Base-by-base conservation (phyloP, 176 grass and related monocot genomes). In the Pharus latifolius region DNA sequence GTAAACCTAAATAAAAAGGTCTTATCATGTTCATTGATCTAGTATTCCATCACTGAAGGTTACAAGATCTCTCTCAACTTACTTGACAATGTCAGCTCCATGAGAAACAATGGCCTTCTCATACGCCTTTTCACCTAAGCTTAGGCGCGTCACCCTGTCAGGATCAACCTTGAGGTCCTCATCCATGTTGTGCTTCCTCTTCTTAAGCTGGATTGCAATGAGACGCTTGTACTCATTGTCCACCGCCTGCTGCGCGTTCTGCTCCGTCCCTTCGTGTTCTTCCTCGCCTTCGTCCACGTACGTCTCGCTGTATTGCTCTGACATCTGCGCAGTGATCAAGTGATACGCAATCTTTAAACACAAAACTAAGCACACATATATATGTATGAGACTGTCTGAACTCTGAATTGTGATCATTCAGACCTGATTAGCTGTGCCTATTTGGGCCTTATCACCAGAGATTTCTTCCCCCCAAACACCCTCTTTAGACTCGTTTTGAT, bases 401-500 rank as follows among this genome's bases (percentile, higher is more conserved):
- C 0, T 55, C 1, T 4, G 13, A 4, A 17, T 20, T 38, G 17
- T 22, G 31, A 60, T 30, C 9, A 17, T 46, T 8, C 32, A 27
- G 73, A 78, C 87, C 61, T 78, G 60, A 67, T 50, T 13, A n/a
- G 17, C 17, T 32, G 54, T 11, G 11, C n/a, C 19, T 3, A 41
- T 1, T 25, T 73, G 24, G 38, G 74, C 2, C 50, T 68, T 81
- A 32, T 51, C 62, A 27, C 85, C 81, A 11, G 78, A 43, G 35
- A 91, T 84, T 59, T 96, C 92, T 9, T 76, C 78, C 5, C 88
- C 88, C 85, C 92, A 91, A 7, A 75, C 54, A 34, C 86, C 72
- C 20, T 76, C 78, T 56, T 80, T 70, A 1, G 46, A 19, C 12
- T 4, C 60, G 2, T 43, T 76, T 0, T 18, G 53, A 5, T 11